Evolutionary conservation across 257 asterid species (phyloP).

Genomic region (Hygrophila difformis): DNA sequence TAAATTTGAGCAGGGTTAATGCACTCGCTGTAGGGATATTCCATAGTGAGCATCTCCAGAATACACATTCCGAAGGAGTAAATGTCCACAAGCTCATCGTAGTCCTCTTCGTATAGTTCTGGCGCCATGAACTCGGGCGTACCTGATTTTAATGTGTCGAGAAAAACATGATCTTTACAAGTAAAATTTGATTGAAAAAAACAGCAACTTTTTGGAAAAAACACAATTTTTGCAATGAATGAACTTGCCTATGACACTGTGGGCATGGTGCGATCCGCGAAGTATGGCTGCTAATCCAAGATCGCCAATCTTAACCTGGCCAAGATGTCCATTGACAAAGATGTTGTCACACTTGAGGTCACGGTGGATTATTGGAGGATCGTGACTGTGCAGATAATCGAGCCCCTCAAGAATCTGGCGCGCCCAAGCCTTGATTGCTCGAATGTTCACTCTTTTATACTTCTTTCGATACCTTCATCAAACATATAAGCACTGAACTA

Average conservation of each 20-base stretch:
- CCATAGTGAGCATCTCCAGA: slow-evolving; percentile 84
- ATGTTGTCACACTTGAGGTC: slow-evolving; percentile 84
- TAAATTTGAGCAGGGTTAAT: slow-evolving; percentile 83
- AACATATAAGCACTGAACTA: too few species aligned
- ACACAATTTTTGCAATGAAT: too few species aligned
- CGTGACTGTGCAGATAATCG: slow-evolving; percentile 49
- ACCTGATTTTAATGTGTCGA: slow-evolving; percentile 31
- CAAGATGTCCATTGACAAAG: slow-evolving; percentile 78
- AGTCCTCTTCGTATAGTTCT: slow-evolving; percentile 74
- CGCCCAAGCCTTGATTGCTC: slow-evolving; percentile 61
- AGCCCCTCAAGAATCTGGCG: slow-evolving; percentile 72
- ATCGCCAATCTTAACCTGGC: slow-evolving; percentile 78
- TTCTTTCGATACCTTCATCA: slow-evolving; percentile 52
- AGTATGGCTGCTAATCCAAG: slow-evolving; percentile 72
- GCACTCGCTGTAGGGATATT: slow-evolving; percentile 86
- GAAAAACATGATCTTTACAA: too few species aligned
- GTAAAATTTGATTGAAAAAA: too few species aligned
- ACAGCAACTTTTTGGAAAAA: too few species aligned
- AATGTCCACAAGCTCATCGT: slow-evolving; percentile 76
- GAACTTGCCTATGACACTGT: slow-evolving; percentile 80
- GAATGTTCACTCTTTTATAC: slow-evolving; percentile 36
- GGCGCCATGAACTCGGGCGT: slow-evolving; percentile 99
- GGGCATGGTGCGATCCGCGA: slow-evolving; percentile 55
- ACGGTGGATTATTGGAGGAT: slow-evolving; percentile 78
- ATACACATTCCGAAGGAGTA: slow-evolving; percentile 89